These are phyloP conservation scores for Erodium maritimum DNA, from an alignment of 345 rosid genomes.

Conservation along the genomic window DNA sequence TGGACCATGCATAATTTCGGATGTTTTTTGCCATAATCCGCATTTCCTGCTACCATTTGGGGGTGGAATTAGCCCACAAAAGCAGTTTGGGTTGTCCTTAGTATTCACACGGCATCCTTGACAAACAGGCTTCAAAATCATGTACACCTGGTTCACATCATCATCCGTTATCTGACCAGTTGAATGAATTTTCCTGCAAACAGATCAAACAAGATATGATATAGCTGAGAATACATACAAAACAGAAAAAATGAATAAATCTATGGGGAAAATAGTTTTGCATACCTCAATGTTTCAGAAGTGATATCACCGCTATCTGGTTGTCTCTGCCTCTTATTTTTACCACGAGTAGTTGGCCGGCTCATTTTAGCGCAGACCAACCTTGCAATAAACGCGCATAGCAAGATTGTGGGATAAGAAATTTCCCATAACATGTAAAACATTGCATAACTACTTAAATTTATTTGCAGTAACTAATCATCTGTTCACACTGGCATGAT, in stretches of 20 bases:
- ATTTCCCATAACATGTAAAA: background rate
- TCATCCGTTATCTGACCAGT: conserved; percentile 44
- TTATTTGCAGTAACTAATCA: background rate
- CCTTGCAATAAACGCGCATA: conserved; percentile 12
- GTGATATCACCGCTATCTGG: conserved; percentile 31
- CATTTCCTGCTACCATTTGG: conserved; percentile 69
- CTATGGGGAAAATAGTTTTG: conserved; percentile 1
- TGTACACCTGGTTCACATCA: conserved; percentile 59
- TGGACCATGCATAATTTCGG: conserved; percentile 64
- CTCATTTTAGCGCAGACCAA: conserved; percentile 33
- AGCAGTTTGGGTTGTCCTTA: conserved; percentile 91
- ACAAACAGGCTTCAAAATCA: conserved; percentile 65
- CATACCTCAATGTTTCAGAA: conserved; percentile 47
- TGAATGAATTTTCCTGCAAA: conserved; percentile 60
- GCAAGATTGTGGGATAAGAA: background rate
- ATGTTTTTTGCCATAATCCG: conserved; percentile 87
- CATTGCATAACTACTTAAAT: background rate
- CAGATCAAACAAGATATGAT: background rate
- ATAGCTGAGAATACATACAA: conserved; percentile 5
- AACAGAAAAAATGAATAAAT: conserved; percentile 1
- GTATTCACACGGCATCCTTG: conserved; percentile 91
- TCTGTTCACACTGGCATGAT: background rate
- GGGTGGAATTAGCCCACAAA: conserved; percentile 78
- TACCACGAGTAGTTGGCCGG: conserved; percentile 46
- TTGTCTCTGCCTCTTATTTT: conserved; percentile 50